Base-by-base conservation (phyloP, 1,284 basidiomycete species). In the Singerocomus inundabilis region DNA sequence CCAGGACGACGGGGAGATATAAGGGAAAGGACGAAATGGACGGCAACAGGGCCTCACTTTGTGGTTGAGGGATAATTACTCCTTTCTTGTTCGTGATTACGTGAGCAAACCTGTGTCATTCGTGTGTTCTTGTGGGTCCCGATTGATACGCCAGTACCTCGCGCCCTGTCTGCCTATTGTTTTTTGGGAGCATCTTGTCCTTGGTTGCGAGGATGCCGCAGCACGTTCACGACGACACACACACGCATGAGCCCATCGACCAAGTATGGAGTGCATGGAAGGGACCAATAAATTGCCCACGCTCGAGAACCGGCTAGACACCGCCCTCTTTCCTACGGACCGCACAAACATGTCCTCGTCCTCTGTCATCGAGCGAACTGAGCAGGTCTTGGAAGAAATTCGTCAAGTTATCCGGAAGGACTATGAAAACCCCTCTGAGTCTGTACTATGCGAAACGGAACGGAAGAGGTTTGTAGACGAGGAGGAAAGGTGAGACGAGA, bases 81-180 rank as follows among this genome's bases (percentile, higher is more conserved):
- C 21, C 21, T 21, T 21, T 21, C 21, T 21, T n/a, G n/a, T n/a
- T 21, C 4, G 21, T 21, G 21, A 21, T 29, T 18, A 30, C 25
- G 25, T 29, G 16, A 16, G 21, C 4, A 25, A n/a, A 28, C 26
- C 18, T 32, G 30, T 44, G 26, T 24, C 31, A 18, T 37, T 16
- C 54, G 36, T 62, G 29, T 57, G 36, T 54, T 48, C 36, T 18
- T 57, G 60, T 60, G 28, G 60, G 55, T 58, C 55, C 60, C 34
- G 3, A 29, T 31, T 46, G 55, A 47, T 34, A 12, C 13, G 46
- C 35, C 37, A 46, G 40, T 37, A 4, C 48, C 35, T 38, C 18
- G 16, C 7, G 31, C 7, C 21, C 2, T 21, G 21, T 21, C 21
- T 21, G 21, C 21, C 4, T 62, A 41, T 60, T 60, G 56, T 61